Conservation (phyloP, 2,329 filamentous ascomycete species). For the Neofusicoccum laricinum region DNA sequence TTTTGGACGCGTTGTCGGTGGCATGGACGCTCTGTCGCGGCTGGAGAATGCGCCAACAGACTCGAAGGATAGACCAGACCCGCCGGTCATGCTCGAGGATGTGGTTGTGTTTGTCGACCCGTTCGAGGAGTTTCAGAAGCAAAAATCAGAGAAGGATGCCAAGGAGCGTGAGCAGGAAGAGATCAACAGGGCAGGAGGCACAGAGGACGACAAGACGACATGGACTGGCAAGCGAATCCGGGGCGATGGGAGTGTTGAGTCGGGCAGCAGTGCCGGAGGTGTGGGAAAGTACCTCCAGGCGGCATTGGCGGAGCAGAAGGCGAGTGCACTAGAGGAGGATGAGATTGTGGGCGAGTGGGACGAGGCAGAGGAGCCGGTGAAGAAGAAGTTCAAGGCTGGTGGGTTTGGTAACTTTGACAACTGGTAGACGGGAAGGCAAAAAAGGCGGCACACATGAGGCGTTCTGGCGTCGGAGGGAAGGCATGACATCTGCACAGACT, state of each 20-base stretch:
- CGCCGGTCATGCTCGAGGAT: slow-evolving; percentile 70
- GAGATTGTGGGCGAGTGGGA: slow-evolving; percentile 55
- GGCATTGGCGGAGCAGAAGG: slow-evolving; percentile 41
- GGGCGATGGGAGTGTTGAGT: slow-evolving; percentile 59
- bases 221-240: slow-evolving; percentile 95
- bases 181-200: slow-evolving; percentile 63
- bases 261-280: slow-evolving; percentile 47
- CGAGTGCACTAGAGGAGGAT: slow-evolving; percentile 43
- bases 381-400: slow-evolving; percentile 75
- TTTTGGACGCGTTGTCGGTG: slow-evolving; percentile 82
- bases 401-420: slow-evolving; percentile 94
- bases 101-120: slow-evolving; percentile 88
- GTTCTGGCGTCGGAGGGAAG: neutral
- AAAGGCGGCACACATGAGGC: neutral
- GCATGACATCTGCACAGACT: too few species aligned
- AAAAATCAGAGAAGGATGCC: slow-evolving; percentile 54
- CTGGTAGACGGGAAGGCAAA: slow-evolving; percentile 58
- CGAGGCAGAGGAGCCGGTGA: slow-evolving; percentile 58
- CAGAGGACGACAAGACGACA: slow-evolving; percentile 84
- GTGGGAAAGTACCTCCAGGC: slow-evolving; percentile 82
- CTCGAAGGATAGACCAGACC: slow-evolving; percentile 12
- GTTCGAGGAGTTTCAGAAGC: slow-evolving; percentile 86
- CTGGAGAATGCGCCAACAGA: slow-evolving; percentile 80
- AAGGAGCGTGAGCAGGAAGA: slow-evolving; percentile 63
- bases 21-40: slow-evolving; percentile 65